Base-by-base conservation (phyloP, 257 asterid species). In the Plantago ovata region DNA sequence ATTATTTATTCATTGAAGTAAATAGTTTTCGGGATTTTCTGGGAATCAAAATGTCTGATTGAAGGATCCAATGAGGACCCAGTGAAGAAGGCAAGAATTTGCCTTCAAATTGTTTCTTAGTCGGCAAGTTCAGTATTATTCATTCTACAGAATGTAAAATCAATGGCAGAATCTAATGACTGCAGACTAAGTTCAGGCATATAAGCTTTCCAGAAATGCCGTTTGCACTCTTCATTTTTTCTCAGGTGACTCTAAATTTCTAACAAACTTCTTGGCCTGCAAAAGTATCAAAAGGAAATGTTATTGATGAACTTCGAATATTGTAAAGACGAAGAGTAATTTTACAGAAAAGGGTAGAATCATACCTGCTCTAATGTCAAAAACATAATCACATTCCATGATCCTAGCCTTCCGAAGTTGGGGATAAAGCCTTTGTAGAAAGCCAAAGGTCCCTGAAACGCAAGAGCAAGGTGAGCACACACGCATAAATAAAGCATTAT, bases 341-440 rank as follows among this genome's bases (percentile, higher is more conserved):
- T 42, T 8, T 47, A 32, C 41, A 64, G 45, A 60, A 58, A 40
- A 11, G 45, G 11, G 10, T 10, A 14, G 63, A 39, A 22, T 41
- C 43, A 38, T 76, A 91, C 98, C 95, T 91, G 98, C 74, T 91
- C 98, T 73, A 91, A 50, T 1, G 98, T 91, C 70, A 91, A 78
- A 78, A 91, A 91, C 98, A 91, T 87, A 38, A 87, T 75, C 61
- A 87, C 96, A 23, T 91, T 91, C 98, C 98, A 87, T 1, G 96
- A 87, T 60, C 98, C 98, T 53, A 91, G 87, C 40, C 96, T 81
- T 41, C 96, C 96, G 60, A 91, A 87, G 72, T 91, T 91, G 68
- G 98, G 98, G 63, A 91, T 83, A 57, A 91, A 91, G 50, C 98
- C 98, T 76, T 83, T 87, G 32, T 91, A 91, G 82, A 91, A 91